phyloP scores from a whole-genome alignment of 148 eudicot species.

The Oxyria digyna region DNA sequence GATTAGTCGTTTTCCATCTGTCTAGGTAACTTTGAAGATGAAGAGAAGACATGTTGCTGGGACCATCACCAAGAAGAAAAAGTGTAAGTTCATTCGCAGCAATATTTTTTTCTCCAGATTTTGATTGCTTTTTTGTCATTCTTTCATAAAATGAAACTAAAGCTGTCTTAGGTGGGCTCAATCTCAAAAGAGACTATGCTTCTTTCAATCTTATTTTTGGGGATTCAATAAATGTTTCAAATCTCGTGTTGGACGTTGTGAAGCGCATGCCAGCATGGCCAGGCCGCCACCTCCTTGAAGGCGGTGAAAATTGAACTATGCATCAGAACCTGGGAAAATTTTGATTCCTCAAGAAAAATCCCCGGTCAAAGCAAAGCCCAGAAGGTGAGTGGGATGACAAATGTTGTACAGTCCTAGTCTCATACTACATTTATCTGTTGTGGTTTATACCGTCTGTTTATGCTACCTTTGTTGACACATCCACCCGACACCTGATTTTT shows the following conservation, averaged over 20 bases:
- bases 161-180: slow-evolving; percentile 27
- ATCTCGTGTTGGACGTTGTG: slow-evolving; percentile 75
- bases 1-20: slow-evolving; percentile 11
- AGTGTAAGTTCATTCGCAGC: slow-evolving; percentile 55
- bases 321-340: not conserved
- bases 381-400: not conserved
- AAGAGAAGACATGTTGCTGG: slow-evolving; percentile 97
- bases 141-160: slow-evolving; percentile 26
- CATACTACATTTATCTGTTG: not conserved
- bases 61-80: slow-evolving; percentile 99
- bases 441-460: not conserved
- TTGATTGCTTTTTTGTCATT: slow-evolving; percentile 24
- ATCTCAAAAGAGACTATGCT: slow-evolving; percentile 14
- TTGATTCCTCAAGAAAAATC: not conserved
- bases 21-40: slow-evolving; percentile 89
- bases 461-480: not conserved
- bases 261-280: slow-evolving; percentile 90
- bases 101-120: not conserved
- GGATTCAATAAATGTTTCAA: slow-evolving; percentile 20
- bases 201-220: not conserved
- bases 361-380: not conserved
- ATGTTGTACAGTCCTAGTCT: not conserved
- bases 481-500: not conserved
- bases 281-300: slow-evolving; percentile 84
- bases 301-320: slow-evolving; percentile 38